Conservation (phyloP, 805 yeast species). For the Yarrowia hollandica region DNA sequence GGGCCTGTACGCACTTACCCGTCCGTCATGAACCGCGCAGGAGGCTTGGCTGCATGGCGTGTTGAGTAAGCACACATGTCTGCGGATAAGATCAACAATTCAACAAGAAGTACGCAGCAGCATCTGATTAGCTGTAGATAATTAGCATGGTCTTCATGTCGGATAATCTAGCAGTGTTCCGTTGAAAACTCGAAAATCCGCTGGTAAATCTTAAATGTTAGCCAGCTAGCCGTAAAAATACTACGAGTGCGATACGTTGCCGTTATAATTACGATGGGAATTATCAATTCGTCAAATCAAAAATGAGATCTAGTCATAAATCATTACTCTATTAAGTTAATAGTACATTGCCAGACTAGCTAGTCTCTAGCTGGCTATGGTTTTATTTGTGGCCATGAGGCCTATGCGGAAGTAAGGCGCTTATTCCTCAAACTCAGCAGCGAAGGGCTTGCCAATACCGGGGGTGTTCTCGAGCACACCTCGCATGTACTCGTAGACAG, state of each 20-base stretch:
- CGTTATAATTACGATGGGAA: no score
- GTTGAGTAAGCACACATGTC: no score
- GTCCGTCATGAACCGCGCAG: neutral
- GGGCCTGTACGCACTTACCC: no score
- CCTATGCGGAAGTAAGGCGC: neutral
- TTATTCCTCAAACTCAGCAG: constrained; percentile 29
- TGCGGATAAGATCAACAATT: constrained; percentile 6
- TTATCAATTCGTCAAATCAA: no score
- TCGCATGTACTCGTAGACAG: constrained; percentile 90
- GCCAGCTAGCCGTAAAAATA: no score
- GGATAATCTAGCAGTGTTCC: no score
- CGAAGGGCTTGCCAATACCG: constrained; percentile 29
- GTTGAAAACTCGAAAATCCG: no score
- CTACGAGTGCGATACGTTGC: no score
- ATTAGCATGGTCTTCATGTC: no score
- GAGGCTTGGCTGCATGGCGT: constrained; percentile 16
- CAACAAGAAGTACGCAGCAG: neutral
- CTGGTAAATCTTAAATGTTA: no score
- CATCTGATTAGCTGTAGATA: neutral
- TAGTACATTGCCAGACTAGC: constrained; percentile 15
- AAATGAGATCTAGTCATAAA: constrained; percentile 25
- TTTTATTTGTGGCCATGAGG: neutral
- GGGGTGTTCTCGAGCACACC: constrained; percentile 51
- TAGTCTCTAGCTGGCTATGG: constrained; percentile 12
- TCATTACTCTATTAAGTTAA: constrained; percentile 28